These are phyloP conservation scores for Lophium mytilinum DNA, from an alignment of 495 filamentous ascomycete genomes.

Conservation along the genomic window DNA sequence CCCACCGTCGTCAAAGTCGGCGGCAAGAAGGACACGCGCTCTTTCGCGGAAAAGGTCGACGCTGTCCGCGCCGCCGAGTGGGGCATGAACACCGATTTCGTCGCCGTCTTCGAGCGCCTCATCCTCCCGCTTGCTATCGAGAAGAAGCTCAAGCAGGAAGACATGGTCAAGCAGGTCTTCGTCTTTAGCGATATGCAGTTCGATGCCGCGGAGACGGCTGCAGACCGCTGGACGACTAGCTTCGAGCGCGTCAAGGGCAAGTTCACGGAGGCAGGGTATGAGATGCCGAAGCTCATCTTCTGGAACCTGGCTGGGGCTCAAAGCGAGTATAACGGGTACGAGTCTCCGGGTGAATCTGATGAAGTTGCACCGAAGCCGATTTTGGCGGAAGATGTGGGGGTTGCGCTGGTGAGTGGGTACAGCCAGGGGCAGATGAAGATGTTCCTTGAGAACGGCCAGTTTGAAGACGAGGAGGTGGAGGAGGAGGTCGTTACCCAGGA, in stretches of 20 bases:
- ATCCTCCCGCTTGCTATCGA: conserved; percentile 40
- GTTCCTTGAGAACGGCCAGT: conserved; percentile 38
- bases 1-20: conserved; percentile 32
- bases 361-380: conserved; percentile 36
- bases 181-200: conserved; percentile 46
- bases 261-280: conserved; percentile 38
- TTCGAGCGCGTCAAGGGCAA: conserved; percentile 36
- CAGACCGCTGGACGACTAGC: conserved; percentile 26
- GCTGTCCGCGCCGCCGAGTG: conserved; percentile 22
- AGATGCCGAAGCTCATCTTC: conserved; percentile 42
- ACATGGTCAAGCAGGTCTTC: conserved; percentile 45
- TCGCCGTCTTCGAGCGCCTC: conserved; percentile 37
- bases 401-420: conserved; percentile 40
- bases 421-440: conserved; percentile 43
- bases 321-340: conserved; percentile 10
- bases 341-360: background rate
- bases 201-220: conserved; percentile 23
- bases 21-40: conserved; percentile 19
- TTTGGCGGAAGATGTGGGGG: conserved; percentile 29
- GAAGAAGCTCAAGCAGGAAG: conserved; percentile 32
- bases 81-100: conserved; percentile 39
- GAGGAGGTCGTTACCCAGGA: conserved; percentile 13
- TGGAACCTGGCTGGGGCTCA: conserved; percentile 42
- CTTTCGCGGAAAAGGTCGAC: conserved; percentile 30
- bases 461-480: conserved; percentile 34